A percentile compares a stretch with the other conserved stretches of the same genome.
Conservation (phyloP, 345 rosid genomes). For the Gossypium thurberi region DNA sequence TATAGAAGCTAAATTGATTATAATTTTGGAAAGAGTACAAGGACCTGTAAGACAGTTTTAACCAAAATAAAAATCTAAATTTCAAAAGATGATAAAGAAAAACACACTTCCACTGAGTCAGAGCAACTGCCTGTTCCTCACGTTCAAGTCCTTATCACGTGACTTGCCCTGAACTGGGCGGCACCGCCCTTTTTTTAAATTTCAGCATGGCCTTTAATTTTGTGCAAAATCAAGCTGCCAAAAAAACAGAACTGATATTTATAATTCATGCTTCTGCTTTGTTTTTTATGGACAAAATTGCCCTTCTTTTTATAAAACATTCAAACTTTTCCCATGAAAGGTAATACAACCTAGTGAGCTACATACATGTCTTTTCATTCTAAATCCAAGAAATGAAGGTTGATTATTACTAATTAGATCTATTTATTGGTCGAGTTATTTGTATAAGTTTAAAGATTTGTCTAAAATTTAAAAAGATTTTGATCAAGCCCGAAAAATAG, state of each 20-base stretch:
- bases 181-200: conserved; percentile 6
- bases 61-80: neutral
- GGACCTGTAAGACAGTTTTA: too few species aligned
- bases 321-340: too few species aligned
- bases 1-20: too few species aligned
- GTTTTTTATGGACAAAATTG: neutral
- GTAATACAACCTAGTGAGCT: too few species aligned
- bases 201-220: neutral
- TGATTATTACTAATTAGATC: too few species aligned
- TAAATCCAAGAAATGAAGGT: too few species aligned
- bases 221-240: neutral
- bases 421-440: too few species aligned
- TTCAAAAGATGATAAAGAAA: neutral
- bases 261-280: neutral
- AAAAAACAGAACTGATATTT: neutral
- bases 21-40: too few species aligned
- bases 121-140: conserved; percentile 8
- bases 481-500: accelerated
- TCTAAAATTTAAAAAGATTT: too few species aligned
- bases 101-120: neutral
- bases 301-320: too few species aligned
- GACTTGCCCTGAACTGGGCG: conserved; percentile 6
- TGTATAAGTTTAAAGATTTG: too few species aligned
- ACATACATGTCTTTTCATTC: too few species aligned
- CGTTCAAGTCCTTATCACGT: conserved; percentile 9